Conservation (phyloP, 306 rosid genomes). For the Malus sieversii region DNA sequence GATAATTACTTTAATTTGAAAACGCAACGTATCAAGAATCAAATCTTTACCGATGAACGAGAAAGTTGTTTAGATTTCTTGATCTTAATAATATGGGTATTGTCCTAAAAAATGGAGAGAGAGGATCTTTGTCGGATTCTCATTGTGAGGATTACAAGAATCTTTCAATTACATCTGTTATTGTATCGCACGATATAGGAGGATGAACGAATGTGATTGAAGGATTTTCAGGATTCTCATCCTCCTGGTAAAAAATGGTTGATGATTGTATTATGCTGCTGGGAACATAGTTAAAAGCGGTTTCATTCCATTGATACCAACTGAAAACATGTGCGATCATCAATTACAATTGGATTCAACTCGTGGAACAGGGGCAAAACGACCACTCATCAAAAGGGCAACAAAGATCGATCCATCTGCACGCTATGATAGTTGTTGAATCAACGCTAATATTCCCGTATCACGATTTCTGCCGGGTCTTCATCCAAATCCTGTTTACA, state of each 20-base stretch:
- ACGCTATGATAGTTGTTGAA: not conserved
- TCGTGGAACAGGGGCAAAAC: not conserved
- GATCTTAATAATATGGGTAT: too few relatives aligned
- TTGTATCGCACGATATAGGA: too few relatives aligned
- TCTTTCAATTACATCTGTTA: rapidly evolving
- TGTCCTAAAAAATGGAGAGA: too few relatives aligned
- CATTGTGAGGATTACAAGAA: too few relatives aligned
- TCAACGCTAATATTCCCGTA: not conserved
- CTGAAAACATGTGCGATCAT: not conserved
- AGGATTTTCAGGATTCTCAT: too few relatives aligned
- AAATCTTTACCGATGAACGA: too few relatives aligned
- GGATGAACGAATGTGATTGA: too few relatives aligned
- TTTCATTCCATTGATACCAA: not conserved
- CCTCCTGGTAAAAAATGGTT: not conserved
- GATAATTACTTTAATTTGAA: too few relatives aligned
- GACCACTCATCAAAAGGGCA: not conserved
- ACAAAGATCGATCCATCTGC: not conserved
- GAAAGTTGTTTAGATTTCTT: too few relatives aligned
- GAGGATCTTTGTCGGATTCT: rapidly evolving
- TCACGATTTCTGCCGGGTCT: not conserved
- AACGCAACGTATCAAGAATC: too few relatives aligned
- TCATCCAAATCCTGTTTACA: not conserved
- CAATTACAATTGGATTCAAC: too few relatives aligned
- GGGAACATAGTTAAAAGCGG: not conserved
- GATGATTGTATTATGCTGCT: not conserved